Percentiles rank a stretch among this genome's conserved stretches.
These are phyloP conservation scores for Byssochlamys sp. DNA, from an alignment of 2,329 filamentous ascomycete genomes.

Conservation along the genomic window DNA sequence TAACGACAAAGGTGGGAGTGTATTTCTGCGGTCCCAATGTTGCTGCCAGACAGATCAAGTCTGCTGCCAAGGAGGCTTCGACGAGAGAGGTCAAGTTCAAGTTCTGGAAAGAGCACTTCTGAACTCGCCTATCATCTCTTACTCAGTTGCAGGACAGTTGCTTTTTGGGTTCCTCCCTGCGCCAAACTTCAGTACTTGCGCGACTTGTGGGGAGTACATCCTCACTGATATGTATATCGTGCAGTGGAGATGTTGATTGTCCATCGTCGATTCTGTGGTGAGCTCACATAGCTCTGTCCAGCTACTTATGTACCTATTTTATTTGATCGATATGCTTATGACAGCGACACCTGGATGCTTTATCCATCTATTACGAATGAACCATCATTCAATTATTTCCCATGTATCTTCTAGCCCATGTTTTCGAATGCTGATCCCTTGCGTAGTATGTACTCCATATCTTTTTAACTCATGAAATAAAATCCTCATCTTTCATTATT, in stretches of 20 bases:
- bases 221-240: neutral
- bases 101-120: slow-evolving; percentile 94
- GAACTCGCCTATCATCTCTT: slow-evolving; percentile 5
- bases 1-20: slow-evolving; percentile 80
- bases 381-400: neutral
- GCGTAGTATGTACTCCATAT: neutral
- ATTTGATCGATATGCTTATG: neutral
- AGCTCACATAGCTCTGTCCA: neutral
- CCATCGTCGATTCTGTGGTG: neutral
- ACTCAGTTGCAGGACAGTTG: neutral
- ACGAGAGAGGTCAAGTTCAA: slow-evolving; percentile 77
- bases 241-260: neutral
- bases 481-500: neutral
- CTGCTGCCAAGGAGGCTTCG: slow-evolving; percentile 64
- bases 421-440: neutral
- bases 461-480: neutral
- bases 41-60: slow-evolving; percentile 71
- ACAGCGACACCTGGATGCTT: neutral
- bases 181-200: neutral
- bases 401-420: neutral
- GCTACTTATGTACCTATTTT: neutral
- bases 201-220: neutral
- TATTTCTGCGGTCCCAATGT: slow-evolving; percentile 92
- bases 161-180: neutral
- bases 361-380: neutral